Evolutionary conservation across 106 monocot species (phyloP).

Genomic region (Agapanthus africanus): DNA sequence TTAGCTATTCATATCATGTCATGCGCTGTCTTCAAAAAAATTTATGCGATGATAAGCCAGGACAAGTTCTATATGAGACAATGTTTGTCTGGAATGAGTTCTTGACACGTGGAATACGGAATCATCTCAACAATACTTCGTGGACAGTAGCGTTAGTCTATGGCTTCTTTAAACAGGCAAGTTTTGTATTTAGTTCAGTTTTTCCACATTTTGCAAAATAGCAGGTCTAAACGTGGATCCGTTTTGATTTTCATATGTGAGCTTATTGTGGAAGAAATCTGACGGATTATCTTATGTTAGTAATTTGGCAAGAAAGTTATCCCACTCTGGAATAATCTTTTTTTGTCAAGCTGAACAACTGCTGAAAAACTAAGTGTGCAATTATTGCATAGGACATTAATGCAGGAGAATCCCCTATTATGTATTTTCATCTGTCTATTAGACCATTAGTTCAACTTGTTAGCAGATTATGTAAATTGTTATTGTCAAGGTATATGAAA

Average conservation of each 20-base stretch:
- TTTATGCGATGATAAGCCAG: slow-evolving; percentile 37
- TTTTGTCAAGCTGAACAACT: not conserved
- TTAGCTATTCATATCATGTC: slow-evolving; percentile 89
- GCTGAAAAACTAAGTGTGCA: not conserved
- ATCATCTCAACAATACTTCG: slow-evolving; percentile 53
- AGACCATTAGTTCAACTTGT: too few relatives aligned
- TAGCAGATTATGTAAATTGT: too few relatives aligned
- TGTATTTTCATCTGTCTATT: too few relatives aligned
- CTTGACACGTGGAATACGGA: slow-evolving; percentile 69
- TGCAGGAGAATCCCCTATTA: not conserved
- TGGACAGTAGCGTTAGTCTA: slow-evolving; percentile 95
- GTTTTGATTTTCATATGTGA: not conserved
- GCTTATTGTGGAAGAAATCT: not conserved
- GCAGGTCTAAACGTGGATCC: not conserved
- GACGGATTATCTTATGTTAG: not conserved
- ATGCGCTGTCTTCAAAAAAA: slow-evolving; percentile 95
- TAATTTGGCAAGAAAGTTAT: too few relatives aligned
- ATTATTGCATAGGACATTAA: not conserved
- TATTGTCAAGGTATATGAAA: too few relatives aligned
- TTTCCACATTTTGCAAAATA: not conserved
- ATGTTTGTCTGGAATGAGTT: slow-evolving; percentile 99
- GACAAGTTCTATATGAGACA: slow-evolving; percentile 61
- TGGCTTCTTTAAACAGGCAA: slow-evolving; percentile 95
- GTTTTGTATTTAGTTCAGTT: not conserved
- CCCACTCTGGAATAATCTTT: too few relatives aligned